These are phyloP conservation scores for Gentiana dahurica DNA, from an alignment of 257 asterid genomes.

Conservation along the genomic window DNA sequence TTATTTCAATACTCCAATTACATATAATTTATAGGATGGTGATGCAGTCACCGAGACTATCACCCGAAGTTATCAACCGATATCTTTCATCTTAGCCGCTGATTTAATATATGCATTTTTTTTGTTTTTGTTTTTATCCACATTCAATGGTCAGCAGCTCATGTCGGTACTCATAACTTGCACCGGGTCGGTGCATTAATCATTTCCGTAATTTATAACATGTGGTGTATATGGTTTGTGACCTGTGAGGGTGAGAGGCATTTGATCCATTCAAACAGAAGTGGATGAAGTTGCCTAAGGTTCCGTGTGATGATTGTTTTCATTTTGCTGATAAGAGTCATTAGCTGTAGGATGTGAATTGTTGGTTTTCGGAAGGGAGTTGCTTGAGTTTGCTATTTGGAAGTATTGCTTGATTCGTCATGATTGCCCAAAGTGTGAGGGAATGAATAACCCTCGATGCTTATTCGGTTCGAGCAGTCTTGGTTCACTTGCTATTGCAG, in stretches of 20 bases:
- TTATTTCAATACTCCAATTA: too few relatives aligned
- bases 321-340: conserved; percentile 78
- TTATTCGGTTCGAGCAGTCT: conserved; percentile 67
- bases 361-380: conserved; percentile 78
- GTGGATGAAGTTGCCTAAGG: conserved; percentile 71
- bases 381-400: conserved; percentile 78
- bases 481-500: conserved; percentile 65
- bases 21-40: too few relatives aligned
- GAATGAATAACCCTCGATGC: conserved; percentile 72
- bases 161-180: too few relatives aligned
- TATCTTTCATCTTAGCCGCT: too few relatives aligned
- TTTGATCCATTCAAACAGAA: conserved; percentile 61
- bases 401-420: conserved; percentile 43
- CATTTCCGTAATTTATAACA: conserved; percentile 19
- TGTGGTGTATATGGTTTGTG: conserved; percentile 89
- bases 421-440: conserved; percentile 59
- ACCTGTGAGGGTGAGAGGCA: conserved; percentile 92
- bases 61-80: too few relatives aligned
- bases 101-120: too few relatives aligned
- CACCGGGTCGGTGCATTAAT: too few relatives aligned
- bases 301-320: conserved; percentile 84
- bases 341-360: conserved; percentile 67
- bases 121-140: too few relatives aligned
- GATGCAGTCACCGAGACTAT: too few relatives aligned
- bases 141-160: too few relatives aligned